These are phyloP conservation scores for Talaromyces pinophilus DNA, from an alignment of 2,329 filamentous ascomycete genomes.

Conservation along the genomic window DNA sequence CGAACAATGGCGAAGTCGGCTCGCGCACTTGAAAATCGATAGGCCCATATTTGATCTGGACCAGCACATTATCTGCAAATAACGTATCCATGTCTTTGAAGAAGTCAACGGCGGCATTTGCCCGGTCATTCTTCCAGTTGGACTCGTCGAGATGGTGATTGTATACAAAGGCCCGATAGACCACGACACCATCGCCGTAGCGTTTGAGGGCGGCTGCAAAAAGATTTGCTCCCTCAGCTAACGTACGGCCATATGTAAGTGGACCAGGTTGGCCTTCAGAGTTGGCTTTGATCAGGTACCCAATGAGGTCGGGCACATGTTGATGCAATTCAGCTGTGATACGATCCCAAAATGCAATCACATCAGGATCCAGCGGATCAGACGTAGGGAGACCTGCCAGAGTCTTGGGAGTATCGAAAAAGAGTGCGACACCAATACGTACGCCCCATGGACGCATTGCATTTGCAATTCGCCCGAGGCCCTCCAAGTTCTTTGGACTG, in stretches of 20 bases:
- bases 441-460: slow-evolving; percentile 68
- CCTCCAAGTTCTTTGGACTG: slow-evolving; percentile 59
- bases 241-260: slow-evolving; percentile 67
- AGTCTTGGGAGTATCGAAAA: slow-evolving; percentile 65
- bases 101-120: slow-evolving; percentile 68
- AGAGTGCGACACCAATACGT: slow-evolving; percentile 65
- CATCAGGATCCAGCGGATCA: slow-evolving; percentile 63
- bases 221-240: slow-evolving; percentile 68
- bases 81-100: slow-evolving; percentile 64
- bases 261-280: slow-evolving; percentile 71
- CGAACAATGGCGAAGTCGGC: slow-evolving; percentile 65
- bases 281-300: slow-evolving; percentile 71
- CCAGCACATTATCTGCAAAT: slow-evolving; percentile 69
- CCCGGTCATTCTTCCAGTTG: slow-evolving; percentile 67
- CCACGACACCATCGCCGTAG: slow-evolving; percentile 60
- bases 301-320: slow-evolving; percentile 65
- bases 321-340: slow-evolving; percentile 62
- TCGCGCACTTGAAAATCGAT: slow-evolving; percentile 75
- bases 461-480: slow-evolving; percentile 64
- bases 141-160: slow-evolving; percentile 56
- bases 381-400: slow-evolving; percentile 61
- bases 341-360: slow-evolving; percentile 64
- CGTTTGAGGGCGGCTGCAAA: slow-evolving; percentile 62
- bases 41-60: slow-evolving; percentile 73
- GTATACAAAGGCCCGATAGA: slow-evolving; percentile 75